Percentiles rank a stretch among this genome's conserved stretches.
These are phyloP conservation scores for Phylloporus rhodoxanthus DNA, from an alignment of 768 basidiomycete species.

Conservation along the genomic window DNA sequence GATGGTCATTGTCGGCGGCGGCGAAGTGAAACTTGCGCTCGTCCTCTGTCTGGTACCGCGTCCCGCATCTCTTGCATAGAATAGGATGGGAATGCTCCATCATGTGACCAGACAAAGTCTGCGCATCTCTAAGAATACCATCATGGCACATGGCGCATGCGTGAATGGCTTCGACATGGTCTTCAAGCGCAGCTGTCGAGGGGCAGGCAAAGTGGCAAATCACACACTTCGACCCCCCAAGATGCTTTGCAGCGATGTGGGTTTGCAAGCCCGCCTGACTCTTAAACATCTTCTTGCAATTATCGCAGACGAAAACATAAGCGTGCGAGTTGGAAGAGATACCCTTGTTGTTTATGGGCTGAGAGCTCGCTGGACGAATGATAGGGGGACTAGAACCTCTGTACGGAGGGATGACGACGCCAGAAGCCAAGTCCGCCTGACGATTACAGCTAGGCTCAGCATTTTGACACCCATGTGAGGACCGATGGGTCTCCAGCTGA, in stretches of 20 bases:
- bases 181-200: slow-evolving; percentile 21
- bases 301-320: slow-evolving; percentile 14
- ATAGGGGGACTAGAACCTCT: slow-evolving; percentile 14
- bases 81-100: slow-evolving; percentile 24
- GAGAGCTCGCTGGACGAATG: slow-evolving; percentile 15
- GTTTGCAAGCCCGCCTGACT: slow-evolving; percentile 18
- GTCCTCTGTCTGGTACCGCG: slow-evolving; percentile 33
- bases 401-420: background rate
- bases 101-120: slow-evolving; percentile 26
- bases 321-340: background rate
- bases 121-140: slow-evolving; percentile 24
- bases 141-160: slow-evolving; percentile 26
- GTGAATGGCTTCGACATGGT: slow-evolving; percentile 25
- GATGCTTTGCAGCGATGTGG: slow-evolving; percentile 23
- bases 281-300: slow-evolving; percentile 23
- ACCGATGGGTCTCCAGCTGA: slow-evolving; percentile 18
- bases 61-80: slow-evolving; percentile 26
- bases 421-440: slow-evolving; percentile 9
- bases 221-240: slow-evolving; percentile 15
- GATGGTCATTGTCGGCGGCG: slow-evolving; percentile 34
- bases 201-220: slow-evolving; percentile 22
- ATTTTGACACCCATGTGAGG: slow-evolving; percentile 17
- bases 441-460: background rate
- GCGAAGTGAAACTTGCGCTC: slow-evolving; percentile 35
- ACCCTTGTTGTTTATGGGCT: slow-evolving; percentile 8